Percentiles rank a stretch among this genome's conserved stretches.
phyloP scores from a whole-genome alignment of 2,329 filamentous ascomycete species.

The Lecanosticta acicola region DNA sequence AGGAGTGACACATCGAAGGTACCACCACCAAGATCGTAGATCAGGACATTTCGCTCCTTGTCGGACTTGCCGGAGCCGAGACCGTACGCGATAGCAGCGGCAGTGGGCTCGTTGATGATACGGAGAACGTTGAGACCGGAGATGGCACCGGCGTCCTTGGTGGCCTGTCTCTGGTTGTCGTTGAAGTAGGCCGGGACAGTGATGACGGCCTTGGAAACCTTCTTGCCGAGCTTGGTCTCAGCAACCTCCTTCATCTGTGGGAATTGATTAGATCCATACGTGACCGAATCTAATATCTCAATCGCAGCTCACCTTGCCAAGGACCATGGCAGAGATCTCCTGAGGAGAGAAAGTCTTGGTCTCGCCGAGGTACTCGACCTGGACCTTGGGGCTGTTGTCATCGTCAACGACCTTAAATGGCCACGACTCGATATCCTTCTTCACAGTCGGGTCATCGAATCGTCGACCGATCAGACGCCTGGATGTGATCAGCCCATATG shows the following conservation, averaged over 20 bases:
- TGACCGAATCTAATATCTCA: not conserved
- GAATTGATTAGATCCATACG: conserved; percentile 11
- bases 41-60: conserved; percentile 98
- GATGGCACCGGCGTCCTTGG: conserved; percentile 98
- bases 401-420: conserved; percentile 97
- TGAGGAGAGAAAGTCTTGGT: conserved; percentile 95
- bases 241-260: conserved; percentile 96
- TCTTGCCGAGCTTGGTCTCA: conserved; percentile 96
- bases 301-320: conserved; percentile 70
- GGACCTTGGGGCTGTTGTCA: conserved; percentile 78
- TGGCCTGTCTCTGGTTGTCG: conserved; percentile 99
- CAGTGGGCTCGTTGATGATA: conserved; percentile 99
- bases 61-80: conserved; percentile 59
- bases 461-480: conserved; percentile 97
- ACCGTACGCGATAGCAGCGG: conserved; percentile 96
- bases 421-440: conserved; percentile 99
- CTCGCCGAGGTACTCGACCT: conserved; percentile 94
- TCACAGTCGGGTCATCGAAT: conserved; percentile 91
- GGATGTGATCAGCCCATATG: conserved; percentile 30
- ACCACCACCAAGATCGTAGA: conserved; percentile 99
- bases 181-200: conserved; percentile 99
- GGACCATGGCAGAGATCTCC: conserved; percentile 98
- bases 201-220: conserved; percentile 97
- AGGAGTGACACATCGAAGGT: conserved; percentile 99
- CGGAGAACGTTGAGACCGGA: conserved; percentile 95